Percentiles rank a stretch among this genome's conserved stretches.
These are phyloP conservation scores for Yarrowia alimentaria DNA, from an alignment of 805 yeast genomes.

Conservation along the genomic window DNA sequence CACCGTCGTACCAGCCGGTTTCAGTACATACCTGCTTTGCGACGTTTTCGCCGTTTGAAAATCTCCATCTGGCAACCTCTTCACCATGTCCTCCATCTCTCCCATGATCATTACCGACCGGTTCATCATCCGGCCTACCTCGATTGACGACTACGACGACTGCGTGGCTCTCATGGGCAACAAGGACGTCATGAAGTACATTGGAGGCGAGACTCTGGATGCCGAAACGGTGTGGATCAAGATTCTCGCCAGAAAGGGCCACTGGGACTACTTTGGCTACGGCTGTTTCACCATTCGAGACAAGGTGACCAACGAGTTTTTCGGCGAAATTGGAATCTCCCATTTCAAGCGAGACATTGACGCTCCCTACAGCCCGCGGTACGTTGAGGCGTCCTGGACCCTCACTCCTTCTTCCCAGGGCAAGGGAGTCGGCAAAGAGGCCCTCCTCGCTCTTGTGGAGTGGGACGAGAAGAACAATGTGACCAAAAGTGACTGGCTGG, in stretches of 20 bases:
- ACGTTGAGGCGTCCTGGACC: conserved; percentile 12
- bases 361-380: conserved; percentile 9
- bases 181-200: conserved; percentile 8
- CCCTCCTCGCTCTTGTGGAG: conserved; percentile 17
- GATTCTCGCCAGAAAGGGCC: conserved; percentile 16
- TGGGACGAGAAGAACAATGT: conserved; percentile 30
- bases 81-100: not conserved
- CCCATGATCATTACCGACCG: conserved; percentile 6
- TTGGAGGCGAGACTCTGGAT: conserved; percentile 9
- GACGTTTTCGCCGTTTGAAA: too few relatives aligned
- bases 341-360: conserved; percentile 9
- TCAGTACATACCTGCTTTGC: too few relatives aligned
- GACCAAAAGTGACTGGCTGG: conserved; percentile 29
- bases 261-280: conserved; percentile 23
- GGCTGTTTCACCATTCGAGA: conserved; percentile 19
- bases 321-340: conserved; percentile 10
- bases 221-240: conserved; percentile 15
- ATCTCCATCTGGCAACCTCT: too few relatives aligned
- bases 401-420: conserved; percentile 11
- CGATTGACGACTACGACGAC: conserved; percentile 13
- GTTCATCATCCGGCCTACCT: conserved; percentile 2
- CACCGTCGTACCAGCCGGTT: too few relatives aligned
- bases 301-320: conserved; percentile 18
- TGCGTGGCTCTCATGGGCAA: conserved; percentile 14
- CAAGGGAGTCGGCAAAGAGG: conserved; percentile 15